A percentile compares a stretch with the other conserved stretches of the same genome.
These are phyloP conservation scores for Senecio squalidus DNA, from an alignment of 140 eudicot genomes.

Conservation along the genomic window DNA sequence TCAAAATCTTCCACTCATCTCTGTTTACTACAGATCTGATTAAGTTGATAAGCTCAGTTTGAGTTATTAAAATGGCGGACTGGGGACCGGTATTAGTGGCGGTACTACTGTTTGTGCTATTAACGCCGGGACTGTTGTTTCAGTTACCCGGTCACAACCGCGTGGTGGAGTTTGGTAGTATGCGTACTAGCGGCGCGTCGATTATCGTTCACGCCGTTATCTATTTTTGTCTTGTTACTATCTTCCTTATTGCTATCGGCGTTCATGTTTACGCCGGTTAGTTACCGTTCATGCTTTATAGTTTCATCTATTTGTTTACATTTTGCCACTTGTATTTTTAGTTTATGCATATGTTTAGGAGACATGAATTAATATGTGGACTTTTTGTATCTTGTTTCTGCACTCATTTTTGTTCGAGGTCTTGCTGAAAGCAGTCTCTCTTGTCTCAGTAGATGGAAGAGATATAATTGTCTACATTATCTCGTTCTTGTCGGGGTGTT, in stretches of 20 bases:
- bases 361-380: not conserved
- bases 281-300: not conserved
- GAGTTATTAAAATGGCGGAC: conserved; percentile 20
- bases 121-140: conserved; percentile 62
- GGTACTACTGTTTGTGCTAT: conserved; percentile 41
- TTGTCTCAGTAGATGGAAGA: too few species aligned
- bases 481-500: too few species aligned
- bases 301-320: not conserved
- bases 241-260: conserved; percentile 54
- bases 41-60: not conserved
- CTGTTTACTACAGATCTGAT: not conserved
- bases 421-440: too few species aligned
- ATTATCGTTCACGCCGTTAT: conserved; percentile 51
- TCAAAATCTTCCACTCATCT: conserved; percentile 16
- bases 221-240: conserved; percentile 43
- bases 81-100: conserved; percentile 52
- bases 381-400: not conserved
- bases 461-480: too few species aligned
- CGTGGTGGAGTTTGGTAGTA: conserved; percentile 51
- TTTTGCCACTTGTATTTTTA: not conserved
- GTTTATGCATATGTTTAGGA: not conserved
- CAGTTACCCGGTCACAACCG: conserved; percentile 56
- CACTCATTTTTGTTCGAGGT: too few species aligned
- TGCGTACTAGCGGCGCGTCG: conserved; percentile 54
- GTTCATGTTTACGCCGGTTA: conserved; percentile 41